Base-by-base conservation (phyloP, 345 rosid species). In the Anastatica hierochuntica region DNA sequence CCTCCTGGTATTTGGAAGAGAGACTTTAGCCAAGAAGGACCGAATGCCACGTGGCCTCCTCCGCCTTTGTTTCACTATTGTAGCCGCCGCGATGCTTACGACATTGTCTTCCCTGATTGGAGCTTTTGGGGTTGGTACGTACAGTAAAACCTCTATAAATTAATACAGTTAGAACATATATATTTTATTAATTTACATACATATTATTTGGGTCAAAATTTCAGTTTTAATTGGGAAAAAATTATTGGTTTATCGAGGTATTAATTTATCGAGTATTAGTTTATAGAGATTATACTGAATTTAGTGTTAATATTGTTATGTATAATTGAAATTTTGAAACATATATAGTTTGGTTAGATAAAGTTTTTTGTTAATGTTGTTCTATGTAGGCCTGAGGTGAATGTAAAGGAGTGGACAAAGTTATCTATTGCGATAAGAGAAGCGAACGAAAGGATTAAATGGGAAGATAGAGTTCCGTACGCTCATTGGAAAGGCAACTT, bases 401-500 rank as follows among this genome's bases (percentile, higher is more conserved):
- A 78, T 37, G 58, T 85, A 48, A 85, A 63, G 68, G 90, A 88
- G 21, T 82, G 95, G 95, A 59, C 26, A 20, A 57, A 35, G 39
- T 53, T 72, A 14, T 47, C 80, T 44, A 27, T 37, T 52, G 79
- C 68, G 12, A 60, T 85, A 45, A 53, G 53, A 39, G 73, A 70
- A 60, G 82, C 82, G 14, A 83, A 68, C 48, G 57, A 49, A 23
- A 72, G 49, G 35, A 75, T 44, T 4, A 44, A 64, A 56, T 88
- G 96, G 96, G 66, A 63, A 70, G 82, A 84, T 8, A 70, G 94
- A 46, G 40, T 17, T 47, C 83, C 88, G 9, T 76, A 73, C 6
- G 94, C 88, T 31, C 77, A 75, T 17, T 84, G 94, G 94, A 82
- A 70, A 70, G 89, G 89, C 14, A 82, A 82, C 60, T 79, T 83